Evolutionary conservation across 1,139 yeast species (phyloP), one percentile per base, ranked within the genome.

Genomic region (Scheffersomyces insectosa): DNA sequence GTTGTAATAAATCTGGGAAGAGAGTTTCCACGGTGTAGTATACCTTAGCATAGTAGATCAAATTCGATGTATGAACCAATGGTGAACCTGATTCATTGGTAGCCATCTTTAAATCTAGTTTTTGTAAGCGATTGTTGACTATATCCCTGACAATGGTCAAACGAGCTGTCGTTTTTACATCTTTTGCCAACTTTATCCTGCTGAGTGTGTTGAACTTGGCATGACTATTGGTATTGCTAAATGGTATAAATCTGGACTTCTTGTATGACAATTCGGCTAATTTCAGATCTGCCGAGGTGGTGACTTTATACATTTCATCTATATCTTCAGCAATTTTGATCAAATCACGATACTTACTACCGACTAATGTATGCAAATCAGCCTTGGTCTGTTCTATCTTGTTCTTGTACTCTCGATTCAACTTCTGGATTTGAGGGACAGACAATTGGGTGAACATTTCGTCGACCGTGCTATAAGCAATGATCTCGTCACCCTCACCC

Each of bases 311-410:
- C 82, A 85, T 82, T 5, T 64, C 65, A 34, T 77, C 78, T 32
- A 86, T 83, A 46, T 81, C 80, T 54, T 85, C 90, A 0, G 91
- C 88, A 5, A 86, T 85, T 33, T 77, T 69, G 31, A 86, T 71
- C 53, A 86, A 67, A 52, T 85, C 90, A 42, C 88, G 68, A 59
- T 85, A 85, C 57, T 83, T 81, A 33, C 66, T 66, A 3, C 90
- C 88, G 9, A 86, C 89, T 37, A 85, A 66, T 2, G 65, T 54
- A 44, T 85, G 79, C 27, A 85, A 66, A 41, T 80, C 80, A 12
- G 33, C 25, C 36, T 49, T 62, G 36, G 66, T 57, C 15, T 52
- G 48, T 10, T 57, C 58, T 15, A 59, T 59, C 35, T 56, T 58
- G 23, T 49, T 50, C 36, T 60, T 57, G 46, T 70, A 72, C 29